phyloP scores from a whole-genome alignment of 2,329 filamentous ascomycete genomes.

The Phialophora chinensis region DNA sequence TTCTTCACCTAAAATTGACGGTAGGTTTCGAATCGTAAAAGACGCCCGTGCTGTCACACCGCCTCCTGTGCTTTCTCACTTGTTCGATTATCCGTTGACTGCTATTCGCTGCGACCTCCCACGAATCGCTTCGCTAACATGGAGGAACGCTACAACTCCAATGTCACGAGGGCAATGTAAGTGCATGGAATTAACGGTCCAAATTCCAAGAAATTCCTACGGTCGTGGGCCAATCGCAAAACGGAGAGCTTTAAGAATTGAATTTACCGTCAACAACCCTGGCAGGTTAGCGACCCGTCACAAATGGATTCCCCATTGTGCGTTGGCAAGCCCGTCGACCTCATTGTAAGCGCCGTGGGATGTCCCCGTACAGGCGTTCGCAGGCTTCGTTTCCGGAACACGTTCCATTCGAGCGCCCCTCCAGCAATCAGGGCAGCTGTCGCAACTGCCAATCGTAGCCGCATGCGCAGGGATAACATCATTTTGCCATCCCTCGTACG shows the following conservation, averaged over 20 bases:
- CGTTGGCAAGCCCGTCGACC: constrained; percentile 21
- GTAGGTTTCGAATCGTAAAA: neutral
- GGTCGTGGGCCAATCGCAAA: constrained; percentile 1
- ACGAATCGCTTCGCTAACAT: constrained; percentile 6
- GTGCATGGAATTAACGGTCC: constrained; percentile 5
- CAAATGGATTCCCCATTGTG: constrained; percentile 5
- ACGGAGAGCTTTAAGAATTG: constrained; percentile 12
- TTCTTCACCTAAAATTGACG: neutral
- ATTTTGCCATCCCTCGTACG: neutral
- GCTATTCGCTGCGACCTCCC: constrained; percentile 5
- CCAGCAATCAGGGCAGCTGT: neutral
- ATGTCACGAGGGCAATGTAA: constrained; percentile 18
- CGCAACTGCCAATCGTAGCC: neutral
- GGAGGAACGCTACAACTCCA: neutral
- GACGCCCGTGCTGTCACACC: constrained; percentile 19
- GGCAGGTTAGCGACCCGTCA: neutral
- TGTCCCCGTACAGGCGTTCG: constrained; percentile 1
- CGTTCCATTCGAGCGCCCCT: neutral
- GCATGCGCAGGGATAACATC: neutral
- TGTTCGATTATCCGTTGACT: neutral
- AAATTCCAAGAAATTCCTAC: constrained; percentile 16
- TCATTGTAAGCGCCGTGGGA: constrained; percentile 24
- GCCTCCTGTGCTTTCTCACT: constrained; percentile 13
- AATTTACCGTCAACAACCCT: constrained; percentile 9
- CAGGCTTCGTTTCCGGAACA: neutral